Evolutionary conservation across 2,329 filamentous ascomycete genomes (phyloP), one percentile per base, ranked within the genome.

Genomic region (Trichoderma endophyticum): DNA sequence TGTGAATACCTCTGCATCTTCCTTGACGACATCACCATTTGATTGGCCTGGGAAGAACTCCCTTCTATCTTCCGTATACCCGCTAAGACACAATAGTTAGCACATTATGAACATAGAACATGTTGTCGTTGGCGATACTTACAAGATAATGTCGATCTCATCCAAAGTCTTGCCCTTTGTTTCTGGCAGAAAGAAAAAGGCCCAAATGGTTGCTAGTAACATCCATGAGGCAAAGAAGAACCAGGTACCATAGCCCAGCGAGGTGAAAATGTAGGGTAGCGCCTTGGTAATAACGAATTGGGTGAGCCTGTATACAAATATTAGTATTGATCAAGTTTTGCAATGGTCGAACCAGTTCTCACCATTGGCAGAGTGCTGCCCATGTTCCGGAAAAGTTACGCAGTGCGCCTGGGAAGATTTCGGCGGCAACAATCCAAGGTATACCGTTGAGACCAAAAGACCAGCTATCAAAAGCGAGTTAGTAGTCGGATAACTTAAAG

Each of bases 211-310:
- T 6, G 85, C 84, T 12, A 82, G 76, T 7, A 88, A 78, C 81
- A 87, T 86, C 76, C 85, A 82, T 3, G 81, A 81, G 0, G 85
- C 87, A 73, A 89, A 89, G 80, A 89, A 88, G 78, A 88, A 87
- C 81, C 86, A 89, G 2, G 85, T 86, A 6, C 87, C 87, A 75
- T 84, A 88, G 26, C 80, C 79, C 11, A 85, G 78, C 0, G 80
- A 80, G 56, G 77, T 80, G 73, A 85, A 82, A 59, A 86, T 85
- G 72, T 84, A 85, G 0, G 83, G 83, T 2, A 84, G 76, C 0
- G 83, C 79, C 71, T 84, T 84, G 11, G 82, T 83, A 69, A 85
- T 82, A 71, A 79, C 78, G 66, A 85, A 84, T 56, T 84, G 82
- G 4, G 79, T 80, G n/a, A 81, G 76, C 82, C 75, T 75, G 48